Evolutionary conservation across 768 basidiomycete genomes (phyloP), one percentile per base, ranked within the genome.

Genomic region (Glaciozyma martinii): DNA sequence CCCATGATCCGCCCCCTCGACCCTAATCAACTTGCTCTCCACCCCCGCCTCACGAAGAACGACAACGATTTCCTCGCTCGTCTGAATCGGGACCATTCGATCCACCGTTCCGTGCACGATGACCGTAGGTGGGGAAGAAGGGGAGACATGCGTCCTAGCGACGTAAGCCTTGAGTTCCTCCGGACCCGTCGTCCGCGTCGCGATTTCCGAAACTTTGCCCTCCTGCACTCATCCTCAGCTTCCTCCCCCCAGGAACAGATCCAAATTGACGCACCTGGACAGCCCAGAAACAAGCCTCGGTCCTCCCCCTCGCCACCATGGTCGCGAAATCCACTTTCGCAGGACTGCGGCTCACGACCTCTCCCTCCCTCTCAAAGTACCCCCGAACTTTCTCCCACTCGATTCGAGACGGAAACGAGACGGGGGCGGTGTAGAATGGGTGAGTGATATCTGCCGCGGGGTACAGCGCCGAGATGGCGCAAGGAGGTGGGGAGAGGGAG

Each of bases 321-420:
- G 68, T 66, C 4, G 42, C 5, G 47, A 69, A 69, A n/a, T 69
- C 59, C 32, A 69, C 68, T 25, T 69, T 29, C 15, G 68, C 68
- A 21, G 68, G 64, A 3, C 64, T 62, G 49, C 53, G 46, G 16
- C 64, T 66, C 3, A 69, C 68, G 68, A 66, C 61, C 13, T 64
- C 61, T 2, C 61, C 62, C 43, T 29, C 7, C 8, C 46, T 64
- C 23, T 25, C 18, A 43, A 69, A 61, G 61, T 65, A 61, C 2
- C 56, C 44, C 5, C 53, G 25, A 27, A 69, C 68, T 21, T 52
- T 25, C 18, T 21, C 7, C 54, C n/a, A 40, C 23, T 1, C 1
- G 64, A 69, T 69, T 23, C 21, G 64, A 15, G 57, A 62, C 9
- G 68, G 68, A 44, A 69, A 69, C 3, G 40, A 2, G 61, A 69